A percentile compares a stretch with the other conserved stretches of the same genome.
phyloP scores from a whole-genome alignment of 352 stramenopile species.

The Phytophthora pinifolia region DNA sequence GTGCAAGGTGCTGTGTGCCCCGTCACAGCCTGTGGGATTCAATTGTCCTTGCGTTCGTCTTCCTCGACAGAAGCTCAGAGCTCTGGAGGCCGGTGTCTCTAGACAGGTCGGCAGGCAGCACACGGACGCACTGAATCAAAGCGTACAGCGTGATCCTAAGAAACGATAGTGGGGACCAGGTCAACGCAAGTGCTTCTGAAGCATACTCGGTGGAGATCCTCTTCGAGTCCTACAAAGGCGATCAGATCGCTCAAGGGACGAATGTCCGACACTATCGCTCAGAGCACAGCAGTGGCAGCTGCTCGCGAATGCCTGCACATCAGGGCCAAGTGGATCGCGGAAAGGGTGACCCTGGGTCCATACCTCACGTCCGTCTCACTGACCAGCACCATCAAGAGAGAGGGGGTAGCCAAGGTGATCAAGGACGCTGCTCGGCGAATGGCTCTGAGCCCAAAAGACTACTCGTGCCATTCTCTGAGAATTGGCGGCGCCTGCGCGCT shows the following conservation, averaged over 20 bases:
- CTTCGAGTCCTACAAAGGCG: slow-evolving; percentile 9
- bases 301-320: slow-evolving; percentile 14
- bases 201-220: slow-evolving; percentile 5
- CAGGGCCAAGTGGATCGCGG: too few species aligned
- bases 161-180: not conserved
- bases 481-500: too few species aligned
- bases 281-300: slow-evolving; percentile 14
- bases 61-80: slow-evolving; percentile 28
- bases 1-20: too few species aligned
- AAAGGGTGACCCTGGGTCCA: too few species aligned
- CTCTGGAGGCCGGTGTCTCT: slow-evolving; percentile 11
- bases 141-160: slow-evolving; percentile 10
- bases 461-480: too few species aligned
- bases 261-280: slow-evolving; percentile 13
- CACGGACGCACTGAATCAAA: slow-evolving; percentile 6
- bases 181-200: too few species aligned
- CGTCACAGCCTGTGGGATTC: slow-evolving; percentile 22
- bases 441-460: too few species aligned
- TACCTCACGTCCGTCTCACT: too few species aligned
- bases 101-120: not conserved
- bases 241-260: not conserved
- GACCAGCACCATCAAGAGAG: too few species aligned
- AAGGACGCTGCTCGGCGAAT: too few species aligned
- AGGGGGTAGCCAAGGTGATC: too few species aligned
- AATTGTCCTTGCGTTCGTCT: slow-evolving; percentile 27